Evolutionary conservation across 306 rosid genomes (phyloP).

Genomic region (Begonia masoniana): DNA sequence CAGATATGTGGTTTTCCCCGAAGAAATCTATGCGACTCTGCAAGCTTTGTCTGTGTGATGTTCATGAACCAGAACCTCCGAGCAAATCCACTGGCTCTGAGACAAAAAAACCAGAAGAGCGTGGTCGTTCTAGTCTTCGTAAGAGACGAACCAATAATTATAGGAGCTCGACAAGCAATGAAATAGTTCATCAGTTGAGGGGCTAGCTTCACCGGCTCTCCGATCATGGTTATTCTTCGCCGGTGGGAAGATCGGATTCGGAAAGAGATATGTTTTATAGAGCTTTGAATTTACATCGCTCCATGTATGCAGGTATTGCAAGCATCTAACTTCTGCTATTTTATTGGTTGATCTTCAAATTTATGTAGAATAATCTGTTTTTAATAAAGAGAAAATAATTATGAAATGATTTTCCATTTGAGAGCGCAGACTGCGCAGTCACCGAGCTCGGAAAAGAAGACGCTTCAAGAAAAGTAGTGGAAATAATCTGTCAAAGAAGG

Average conservation of each 20-base stretch:
- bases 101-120: slow-evolving; percentile 7
- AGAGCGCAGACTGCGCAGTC: slow-evolving; percentile 32
- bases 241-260: too few species aligned
- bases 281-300: background rate
- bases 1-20: slow-evolving; percentile 22
- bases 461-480: slow-evolving; percentile 33
- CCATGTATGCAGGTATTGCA: slow-evolving; percentile 33
- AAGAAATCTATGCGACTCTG: slow-evolving; percentile 29
- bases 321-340: background rate
- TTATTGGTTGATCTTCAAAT: background rate
- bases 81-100: slow-evolving; percentile 3
- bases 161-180: too few species aligned
- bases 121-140: background rate
- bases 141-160: too few species aligned
- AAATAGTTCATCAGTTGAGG: too few species aligned
- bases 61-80: slow-evolving; percentile 29
- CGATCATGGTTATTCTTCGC: too few species aligned
- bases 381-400: too few species aligned
- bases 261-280: too few species aligned
- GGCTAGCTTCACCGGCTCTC: too few species aligned
- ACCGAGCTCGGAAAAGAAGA: slow-evolving; percentile 27
- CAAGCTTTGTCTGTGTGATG: slow-evolving; percentile 24
- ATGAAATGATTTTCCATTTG: too few species aligned
- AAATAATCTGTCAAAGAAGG: slow-evolving; percentile 35
- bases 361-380: background rate